Conservation (phyloP, 1,139 yeast species). For the Zygoascus meyerae region DNA sequence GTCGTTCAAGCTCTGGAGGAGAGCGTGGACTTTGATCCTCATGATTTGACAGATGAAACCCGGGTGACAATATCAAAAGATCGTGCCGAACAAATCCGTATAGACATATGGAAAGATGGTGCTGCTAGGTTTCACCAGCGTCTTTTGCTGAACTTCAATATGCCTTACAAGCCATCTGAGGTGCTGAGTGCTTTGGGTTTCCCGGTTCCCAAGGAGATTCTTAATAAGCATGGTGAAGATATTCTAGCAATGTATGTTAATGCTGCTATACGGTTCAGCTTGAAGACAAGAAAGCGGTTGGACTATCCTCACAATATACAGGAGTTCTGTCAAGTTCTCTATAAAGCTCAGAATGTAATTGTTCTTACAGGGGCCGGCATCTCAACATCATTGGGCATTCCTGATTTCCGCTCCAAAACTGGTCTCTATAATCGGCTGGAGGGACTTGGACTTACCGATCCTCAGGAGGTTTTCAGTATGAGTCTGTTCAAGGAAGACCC, state of each 20-base stretch:
- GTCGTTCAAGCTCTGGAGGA: constrained; percentile 13
- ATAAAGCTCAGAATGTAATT: constrained; percentile 54
- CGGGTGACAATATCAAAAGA: constrained; percentile 35
- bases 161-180: constrained; percentile 22
- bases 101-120: constrained; percentile 57
- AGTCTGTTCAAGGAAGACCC: constrained; percentile 74
- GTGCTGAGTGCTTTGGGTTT: constrained; percentile 37
- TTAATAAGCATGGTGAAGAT: constrained; percentile 20
- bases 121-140: constrained; percentile 44
- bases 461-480: constrained; percentile 89
- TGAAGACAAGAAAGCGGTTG: constrained; percentile 27
- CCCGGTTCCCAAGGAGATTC: constrained; percentile 28
- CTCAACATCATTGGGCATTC: constrained; percentile 86
- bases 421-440: constrained; percentile 77
- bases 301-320: constrained; percentile 43
- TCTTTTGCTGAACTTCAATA: neutral
- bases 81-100: constrained; percentile 47
- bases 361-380: constrained; percentile 96
- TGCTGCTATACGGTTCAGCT: constrained; percentile 30
- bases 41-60: constrained; percentile 13
- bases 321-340: constrained; percentile 52
- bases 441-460: constrained; percentile 73
- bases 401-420: constrained; percentile 86
- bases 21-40: constrained; percentile 17
- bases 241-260: constrained; percentile 27